Base-by-base conservation (phyloP, 73 alveolate genomes). In the Durusdinium trenchii region DNA sequence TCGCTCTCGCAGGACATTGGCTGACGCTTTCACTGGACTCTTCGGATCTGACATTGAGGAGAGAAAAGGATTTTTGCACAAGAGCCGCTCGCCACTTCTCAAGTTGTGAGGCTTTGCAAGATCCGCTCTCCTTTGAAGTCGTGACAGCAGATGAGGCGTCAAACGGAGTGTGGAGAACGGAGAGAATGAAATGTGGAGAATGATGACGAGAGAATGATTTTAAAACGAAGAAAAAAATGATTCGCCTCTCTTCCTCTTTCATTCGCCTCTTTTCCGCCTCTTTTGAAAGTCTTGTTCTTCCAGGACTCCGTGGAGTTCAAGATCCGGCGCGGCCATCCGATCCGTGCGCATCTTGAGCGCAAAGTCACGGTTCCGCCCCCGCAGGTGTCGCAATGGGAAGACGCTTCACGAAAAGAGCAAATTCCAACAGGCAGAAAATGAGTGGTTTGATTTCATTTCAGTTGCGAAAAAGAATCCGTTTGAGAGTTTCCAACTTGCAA, bases 261-360 rank as follows among this genome's bases (percentile, higher is more conserved):
- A n/a, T n/a, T n/a, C n/a, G n/a, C n/a, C n/a, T n/a, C 12, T 16
- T 9, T 9, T 28, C 79, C 9, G 42, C 42, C 12, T 10, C n/a
- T 57, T 57, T 57, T 64, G 45, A 64, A 64, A 67, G 36, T 32
- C 9, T 67, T 32, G 3, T 14, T n/a, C 51, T 67, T n/a, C 40
- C 40, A 47, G 94, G 95, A 85, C 43, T 47, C 95, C 57, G 95
- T 85, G 95, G 95, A 85, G 95, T 85, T 85, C 79, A 85, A 85
- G 79, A 85, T 85, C 79, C 95, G 95, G 81, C 42, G 18, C 43
- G 1, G 18, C 45, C 18, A 2, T 32, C 30, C 73, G 3, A 32
- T 57, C 69, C 23, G 69, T 16, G 12, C 32, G 23, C 23, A 57
- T 57, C 23, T 16, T 23, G 69, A 57, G 23, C 12, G 69, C 30